Evolutionary conservation across 441 rosid species (phyloP), one percentile per base, ranked within the genome.

Genomic region (Kokia cookei): DNA sequence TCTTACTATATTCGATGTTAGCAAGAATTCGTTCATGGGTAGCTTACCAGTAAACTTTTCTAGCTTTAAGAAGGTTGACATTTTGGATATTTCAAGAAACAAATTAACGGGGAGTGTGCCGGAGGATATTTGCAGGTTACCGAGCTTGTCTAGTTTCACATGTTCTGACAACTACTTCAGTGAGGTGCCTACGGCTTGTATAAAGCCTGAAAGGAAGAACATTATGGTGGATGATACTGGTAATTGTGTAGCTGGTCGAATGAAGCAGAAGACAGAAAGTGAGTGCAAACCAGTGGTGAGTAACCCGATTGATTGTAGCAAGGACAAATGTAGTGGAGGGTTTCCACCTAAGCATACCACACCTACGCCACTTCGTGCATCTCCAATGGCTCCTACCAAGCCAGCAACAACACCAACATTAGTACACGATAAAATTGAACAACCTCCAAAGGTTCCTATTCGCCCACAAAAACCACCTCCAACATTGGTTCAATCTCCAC

Each of bases 281-380:
- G 71, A 71, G 53, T 94, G 97, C 69, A 59, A 79, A 11, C 86
- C 86, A 0, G 86, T 89, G 55, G 81, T 87, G 55, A 87, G 80
- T 29, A 77, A 77, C 15, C 91, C 91, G 0, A 90, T 92, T 5
- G 98, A 92, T 78, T 94, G 98, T 70, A 92, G 90, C 77, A 86
- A 86, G 74, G 89, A 87, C 45, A 82, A 77, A 53, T 90, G 97
- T 69, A 75, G 72, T 10, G 85, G 89, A 17, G 89, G 84, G 27
- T 64, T 85, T 10, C 22, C 78, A 1, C n/a, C n/a, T n/a, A n/a
- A n/a, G n/a, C n/a, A n/a, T n/a, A n/a, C n/a, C n/a, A n/a, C 71
- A 47, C 58, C 58, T 1, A 22, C 60, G 32, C 19, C 58, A 19
- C 26, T 47, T 15, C 78, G 78, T 19, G 67, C 77, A 59, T 60